These are phyloP conservation scores for Cladosporium sp. DNA, from an alignment of 2,329 filamentous ascomycete genomes.

Conservation along the genomic window DNA sequence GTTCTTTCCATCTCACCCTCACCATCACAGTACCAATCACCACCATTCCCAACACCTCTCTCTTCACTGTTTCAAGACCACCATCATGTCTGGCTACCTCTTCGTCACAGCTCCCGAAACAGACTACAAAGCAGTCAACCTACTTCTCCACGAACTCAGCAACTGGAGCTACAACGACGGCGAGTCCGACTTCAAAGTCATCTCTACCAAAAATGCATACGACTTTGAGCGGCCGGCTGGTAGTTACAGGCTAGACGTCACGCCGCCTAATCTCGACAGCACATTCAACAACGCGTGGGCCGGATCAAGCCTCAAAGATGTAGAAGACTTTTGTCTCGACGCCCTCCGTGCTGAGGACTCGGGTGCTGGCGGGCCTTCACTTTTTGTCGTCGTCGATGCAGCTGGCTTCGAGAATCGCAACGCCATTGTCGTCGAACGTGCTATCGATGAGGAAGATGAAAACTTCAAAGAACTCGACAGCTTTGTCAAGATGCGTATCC, in stretches of 20 bases:
- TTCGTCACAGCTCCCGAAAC: slow-evolving; percentile 26
- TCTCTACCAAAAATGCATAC: slow-evolving; percentile 23
- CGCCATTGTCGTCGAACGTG: slow-evolving; percentile 18
- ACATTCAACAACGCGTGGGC: slow-evolving; percentile 23
- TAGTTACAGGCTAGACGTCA: not conserved
- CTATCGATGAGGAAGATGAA: slow-evolving; percentile 14
- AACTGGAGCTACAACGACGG: slow-evolving; percentile 22
- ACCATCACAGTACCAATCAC: not conserved
- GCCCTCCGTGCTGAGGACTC: not conserved
- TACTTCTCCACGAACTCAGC: slow-evolving; percentile 24
- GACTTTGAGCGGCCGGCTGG: slow-evolving; percentile 16
- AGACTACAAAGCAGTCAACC: slow-evolving; percentile 25
- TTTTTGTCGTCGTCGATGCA: slow-evolving; percentile 24
- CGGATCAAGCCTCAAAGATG: slow-evolving; percentile 22
- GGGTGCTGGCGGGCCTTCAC: slow-evolving; percentile 1
- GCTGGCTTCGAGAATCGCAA: slow-evolving; percentile 19
- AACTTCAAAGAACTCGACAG: slow-evolving; percentile 1
- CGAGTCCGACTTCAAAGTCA: slow-evolving; percentile 18
- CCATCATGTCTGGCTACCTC: slow-evolving; percentile 17
- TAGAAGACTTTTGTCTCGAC: slow-evolving; percentile 25
- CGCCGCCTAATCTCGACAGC: slow-evolving; percentile 6
- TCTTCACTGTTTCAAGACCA: not conserved
- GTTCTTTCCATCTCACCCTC: not conserved
- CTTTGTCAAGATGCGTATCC: slow-evolving; percentile 24
- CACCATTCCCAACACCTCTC: no score